Conservation (phyloP, 2,329 filamentous ascomycete species). For the Pseudophaeomoniella oleicola region DNA sequence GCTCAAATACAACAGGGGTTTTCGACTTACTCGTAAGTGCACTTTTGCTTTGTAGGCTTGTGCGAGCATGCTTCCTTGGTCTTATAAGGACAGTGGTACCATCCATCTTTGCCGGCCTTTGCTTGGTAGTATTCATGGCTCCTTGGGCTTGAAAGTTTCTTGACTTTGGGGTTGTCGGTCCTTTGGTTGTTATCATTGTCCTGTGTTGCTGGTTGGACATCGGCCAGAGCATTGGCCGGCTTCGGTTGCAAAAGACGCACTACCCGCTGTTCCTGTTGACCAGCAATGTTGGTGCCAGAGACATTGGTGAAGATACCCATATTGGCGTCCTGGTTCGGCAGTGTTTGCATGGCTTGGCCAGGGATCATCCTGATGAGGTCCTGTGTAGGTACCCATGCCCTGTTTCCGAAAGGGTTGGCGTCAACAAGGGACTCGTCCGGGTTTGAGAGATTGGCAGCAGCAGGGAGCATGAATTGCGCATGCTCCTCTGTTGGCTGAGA, state of each 20-base stretch:
- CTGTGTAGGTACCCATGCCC: not conserved
- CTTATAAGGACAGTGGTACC: slow-evolving; percentile 88
- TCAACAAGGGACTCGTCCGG: not conserved
- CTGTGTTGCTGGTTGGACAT: not conserved
- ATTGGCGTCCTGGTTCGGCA: too few relatives aligned
- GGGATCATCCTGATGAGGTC: too few relatives aligned
- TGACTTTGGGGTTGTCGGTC: slow-evolving; percentile 8
- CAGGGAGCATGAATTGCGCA: not conserved
- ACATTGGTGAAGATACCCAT: not conserved
- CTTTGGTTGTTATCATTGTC: slow-evolving; percentile 2
- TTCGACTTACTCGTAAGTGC: slow-evolving; percentile 83
- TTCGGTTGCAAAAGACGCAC: not conserved
- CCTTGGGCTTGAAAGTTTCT: not conserved
- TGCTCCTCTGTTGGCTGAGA: not conserved
- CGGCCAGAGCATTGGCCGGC: not conserved
- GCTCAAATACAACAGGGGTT: slow-evolving; percentile 5
- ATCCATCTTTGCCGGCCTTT: slow-evolving; percentile 42
- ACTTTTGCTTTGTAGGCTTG: slow-evolving; percentile 91
- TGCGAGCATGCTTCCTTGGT: slow-evolving; percentile 59
- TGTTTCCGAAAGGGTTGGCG: not conserved
- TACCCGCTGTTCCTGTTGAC: not conserved
- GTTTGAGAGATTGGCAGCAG: not conserved
- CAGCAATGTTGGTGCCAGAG: too few relatives aligned
- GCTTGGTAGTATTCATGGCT: slow-evolving; percentile 6
- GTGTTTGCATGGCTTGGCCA: not conserved